These are phyloP conservation scores for Hirschioporus abietinus DNA, from an alignment of 768 basidiomycete species.

Conservation along the genomic window DNA sequence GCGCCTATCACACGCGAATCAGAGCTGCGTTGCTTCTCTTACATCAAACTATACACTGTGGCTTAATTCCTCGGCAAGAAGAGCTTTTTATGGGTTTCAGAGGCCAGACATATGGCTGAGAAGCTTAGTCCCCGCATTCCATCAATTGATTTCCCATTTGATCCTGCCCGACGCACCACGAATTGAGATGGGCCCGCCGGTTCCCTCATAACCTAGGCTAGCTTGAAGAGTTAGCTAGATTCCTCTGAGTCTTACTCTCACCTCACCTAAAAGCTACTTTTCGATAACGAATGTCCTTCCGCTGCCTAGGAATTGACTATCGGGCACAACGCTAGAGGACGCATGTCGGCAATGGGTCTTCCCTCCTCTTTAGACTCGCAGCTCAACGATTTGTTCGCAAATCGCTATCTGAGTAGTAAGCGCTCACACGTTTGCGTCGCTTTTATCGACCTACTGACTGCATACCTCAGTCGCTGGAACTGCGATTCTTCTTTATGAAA, in stretches of 20 bases:
- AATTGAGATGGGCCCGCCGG: no score
- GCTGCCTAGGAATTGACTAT: neutral
- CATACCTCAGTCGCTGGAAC: neutral
- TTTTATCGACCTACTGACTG: neutral
- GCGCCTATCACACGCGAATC: neutral
- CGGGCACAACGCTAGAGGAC: neutral
- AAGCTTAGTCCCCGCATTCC: neutral
- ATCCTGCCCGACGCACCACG: neutral
- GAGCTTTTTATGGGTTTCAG: no score
- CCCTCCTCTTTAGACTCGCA: neutral
- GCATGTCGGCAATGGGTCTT: neutral
- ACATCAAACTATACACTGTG: neutral
- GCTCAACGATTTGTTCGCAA: neutral
- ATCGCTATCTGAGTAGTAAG: neutral
- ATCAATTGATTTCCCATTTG: neutral
- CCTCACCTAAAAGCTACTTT: no score
- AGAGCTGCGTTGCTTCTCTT: neutral
- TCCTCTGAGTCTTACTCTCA: no score
- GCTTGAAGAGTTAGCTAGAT: no score
- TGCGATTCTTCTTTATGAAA: neutral
- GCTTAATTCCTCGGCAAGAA: no score
- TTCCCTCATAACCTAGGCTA: no score
- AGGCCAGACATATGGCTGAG: neutral
- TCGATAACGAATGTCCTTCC: neutral
- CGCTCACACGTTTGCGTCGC: neutral